phyloP scores from a whole-genome alignment of 129 eudicot genomes.

The Artemisia tridentata region DNA sequence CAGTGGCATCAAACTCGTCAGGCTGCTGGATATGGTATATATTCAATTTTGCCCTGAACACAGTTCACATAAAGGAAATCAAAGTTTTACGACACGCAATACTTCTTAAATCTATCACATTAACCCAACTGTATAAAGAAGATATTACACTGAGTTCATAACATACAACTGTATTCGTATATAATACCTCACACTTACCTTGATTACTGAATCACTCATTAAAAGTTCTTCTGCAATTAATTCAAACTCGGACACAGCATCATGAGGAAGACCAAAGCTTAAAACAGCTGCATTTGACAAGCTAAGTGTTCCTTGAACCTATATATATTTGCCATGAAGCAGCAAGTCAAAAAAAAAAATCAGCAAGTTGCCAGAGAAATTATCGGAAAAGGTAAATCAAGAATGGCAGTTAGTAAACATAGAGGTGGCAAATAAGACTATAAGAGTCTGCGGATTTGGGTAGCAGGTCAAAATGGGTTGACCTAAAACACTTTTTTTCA shows the following conservation, averaged over 20 bases:
- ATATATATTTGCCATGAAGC: conserved; percentile 19
- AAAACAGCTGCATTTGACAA: conserved; percentile 68
- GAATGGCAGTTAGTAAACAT: background rate
- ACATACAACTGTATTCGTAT: background rate
- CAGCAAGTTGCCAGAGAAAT: conserved; percentile 15
- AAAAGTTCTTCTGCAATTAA: conserved; percentile 91
- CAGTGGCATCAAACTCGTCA: too few relatives aligned
- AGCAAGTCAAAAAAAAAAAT: conserved; percentile 8
- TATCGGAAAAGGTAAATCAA: background rate
- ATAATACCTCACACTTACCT: conserved; percentile 50
- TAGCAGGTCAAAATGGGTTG: background rate
- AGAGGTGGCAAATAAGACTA: background rate
- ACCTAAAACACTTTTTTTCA: background rate
- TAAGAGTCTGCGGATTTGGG: background rate
- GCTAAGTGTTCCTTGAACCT: conserved; percentile 96
- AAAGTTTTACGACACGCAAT: conserved; percentile 2
- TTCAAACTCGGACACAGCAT: conserved; percentile 83
- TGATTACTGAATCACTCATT: conserved; percentile 86
- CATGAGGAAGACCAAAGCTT: conserved; percentile 84
- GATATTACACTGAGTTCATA: background rate
- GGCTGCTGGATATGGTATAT: conserved; percentile 8
- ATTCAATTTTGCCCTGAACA: background rate
- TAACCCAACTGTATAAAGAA: conserved; percentile 15
- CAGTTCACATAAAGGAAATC: background rate
- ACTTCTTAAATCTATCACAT: conserved; percentile 6